phyloP scores from a whole-genome alignment of 78 protist genomes.

The Tieghemostelium lacteum region DNA sequence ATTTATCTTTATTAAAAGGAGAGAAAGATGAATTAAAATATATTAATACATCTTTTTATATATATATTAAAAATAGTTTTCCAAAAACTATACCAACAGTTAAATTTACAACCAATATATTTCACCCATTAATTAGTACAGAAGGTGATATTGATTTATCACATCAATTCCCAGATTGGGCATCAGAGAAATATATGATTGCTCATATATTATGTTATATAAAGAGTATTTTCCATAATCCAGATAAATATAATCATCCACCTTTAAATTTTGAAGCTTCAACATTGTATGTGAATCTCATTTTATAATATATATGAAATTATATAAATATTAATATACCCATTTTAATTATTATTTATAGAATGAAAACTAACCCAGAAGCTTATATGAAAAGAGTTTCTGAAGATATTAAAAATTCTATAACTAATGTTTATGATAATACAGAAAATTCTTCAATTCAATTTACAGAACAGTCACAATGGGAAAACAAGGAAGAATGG shows the following conservation, averaged over 20 bases:
- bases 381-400: conserved; percentile 57
- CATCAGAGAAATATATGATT: conserved; percentile 63
- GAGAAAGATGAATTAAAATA: neutral
- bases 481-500: conserved; percentile 27
- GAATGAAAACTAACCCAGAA: conserved; percentile 50
- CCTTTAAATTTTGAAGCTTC: conserved; percentile 50
- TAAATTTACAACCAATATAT: conserved; percentile 49
- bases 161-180: conserved; percentile 74
- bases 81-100: conserved; percentile 55
- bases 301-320: neutral
- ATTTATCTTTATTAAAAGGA: neutral
- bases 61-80: too few species aligned
- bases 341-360: neutral
- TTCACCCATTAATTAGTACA: conserved; percentile 54
- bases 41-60: neutral
- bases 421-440: conserved; percentile 55
- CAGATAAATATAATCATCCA: conserved; percentile 51
- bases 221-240: conserved; percentile 55
- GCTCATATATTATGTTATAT: conserved; percentile 61
- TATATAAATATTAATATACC: neutral
- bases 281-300: conserved; percentile 15
- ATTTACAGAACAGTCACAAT: conserved; percentile 12
- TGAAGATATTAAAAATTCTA: conserved; percentile 39
- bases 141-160: conserved; percentile 62
- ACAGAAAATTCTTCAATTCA: conserved; percentile 23